A percentile compares a stretch with the other conserved stretches of the same genome.
These are phyloP conservation scores for Phytophthora syringae DNA, from an alignment of 352 stramenopile genomes.

Conservation along the genomic window DNA sequence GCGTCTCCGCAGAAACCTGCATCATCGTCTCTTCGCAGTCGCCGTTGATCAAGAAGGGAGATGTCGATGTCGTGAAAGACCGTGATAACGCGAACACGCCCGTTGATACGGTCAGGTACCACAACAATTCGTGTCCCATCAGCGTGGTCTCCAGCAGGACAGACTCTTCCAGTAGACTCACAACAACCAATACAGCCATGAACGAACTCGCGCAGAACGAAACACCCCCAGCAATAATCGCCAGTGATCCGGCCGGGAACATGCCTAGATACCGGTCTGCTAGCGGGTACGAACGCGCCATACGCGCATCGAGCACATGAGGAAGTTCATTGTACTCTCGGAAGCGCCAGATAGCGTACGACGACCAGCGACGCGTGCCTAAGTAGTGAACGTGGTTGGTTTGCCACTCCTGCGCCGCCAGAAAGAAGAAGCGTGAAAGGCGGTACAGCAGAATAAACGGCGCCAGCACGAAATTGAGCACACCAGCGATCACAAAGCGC, in stretches of 20 bases:
- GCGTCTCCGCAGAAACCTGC: slow-evolving; percentile 91
- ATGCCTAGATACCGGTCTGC: slow-evolving; percentile 95
- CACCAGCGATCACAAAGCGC: slow-evolving; percentile 93
- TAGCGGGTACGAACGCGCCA: slow-evolving; percentile 92
- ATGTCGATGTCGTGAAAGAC: slow-evolving; percentile 74
- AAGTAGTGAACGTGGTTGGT: slow-evolving; percentile 93
- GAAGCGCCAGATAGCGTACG: slow-evolving; percentile 91
- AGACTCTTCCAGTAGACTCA: slow-evolving; percentile 95
- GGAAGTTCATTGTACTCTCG: slow-evolving; percentile 99
- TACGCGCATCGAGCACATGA: slow-evolving; percentile 95
- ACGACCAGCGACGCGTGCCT: slow-evolving; percentile 94
- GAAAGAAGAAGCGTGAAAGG: slow-evolving; percentile 96
- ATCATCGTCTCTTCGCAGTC: slow-evolving; percentile 88
- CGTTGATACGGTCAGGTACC: slow-evolving; percentile 95
- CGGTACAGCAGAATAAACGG: slow-evolving; percentile 98
- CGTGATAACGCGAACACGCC: slow-evolving; percentile 82
- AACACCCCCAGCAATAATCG: slow-evolving; percentile 92
- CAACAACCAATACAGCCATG: slow-evolving; percentile 93
- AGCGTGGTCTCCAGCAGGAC: slow-evolving; percentile 96
- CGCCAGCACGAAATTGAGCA: slow-evolving; percentile 95
- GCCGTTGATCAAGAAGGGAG: slow-evolving; percentile 77
- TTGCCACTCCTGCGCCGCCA: slow-evolving; percentile 97
- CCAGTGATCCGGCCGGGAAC: slow-evolving; percentile 91
- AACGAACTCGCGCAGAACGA: slow-evolving; percentile 97
- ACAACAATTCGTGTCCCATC: slow-evolving; percentile 94